A percentile compares a stretch with the other conserved stretches of the same genome.
Evolutionary conservation across 352 stramenopile genomes (phyloP).

Genomic region (Phytophthora fragariaefolia): DNA sequence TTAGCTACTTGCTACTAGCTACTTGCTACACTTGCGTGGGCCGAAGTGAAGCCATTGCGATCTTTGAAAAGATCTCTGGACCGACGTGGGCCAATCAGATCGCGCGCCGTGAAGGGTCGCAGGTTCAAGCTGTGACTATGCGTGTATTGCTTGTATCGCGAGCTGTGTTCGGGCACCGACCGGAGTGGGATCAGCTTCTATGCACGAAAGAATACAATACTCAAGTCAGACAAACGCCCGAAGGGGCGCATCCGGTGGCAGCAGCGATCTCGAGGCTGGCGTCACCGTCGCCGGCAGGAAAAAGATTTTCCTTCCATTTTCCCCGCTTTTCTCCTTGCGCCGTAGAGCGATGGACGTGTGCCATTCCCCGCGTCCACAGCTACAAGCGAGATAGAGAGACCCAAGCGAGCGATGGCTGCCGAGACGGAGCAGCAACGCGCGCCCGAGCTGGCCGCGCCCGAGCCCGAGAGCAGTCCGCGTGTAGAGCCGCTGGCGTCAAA

Average conservation of each 20-base stretch:
- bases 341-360: constrained; percentile 27
- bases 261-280: not conserved
- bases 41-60: not conserved
- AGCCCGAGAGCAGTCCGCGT: constrained; percentile 30
- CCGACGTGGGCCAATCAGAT: constrained; percentile 19
- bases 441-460: constrained; percentile 29
- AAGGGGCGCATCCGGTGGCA: not conserved
- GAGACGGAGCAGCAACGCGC: constrained; percentile 43
- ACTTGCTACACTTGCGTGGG: too few relatives aligned
- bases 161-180: not conserved
- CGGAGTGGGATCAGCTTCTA: not conserved
- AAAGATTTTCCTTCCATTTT: constrained; percentile 54
- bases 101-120: constrained; percentile 17
- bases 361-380: constrained; percentile 32
- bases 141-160: too few relatives aligned
- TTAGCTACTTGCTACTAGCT: too few relatives aligned
- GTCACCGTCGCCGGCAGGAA: not conserved
- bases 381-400: constrained; percentile 1
- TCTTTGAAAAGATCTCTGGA: constrained; percentile 20
- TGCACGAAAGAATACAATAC: not conserved
- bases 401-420: constrained; percentile 17
- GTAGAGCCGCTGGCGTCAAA: constrained; percentile 12
- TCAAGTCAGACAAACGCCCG: not conserved
- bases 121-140: not conserved
- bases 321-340: constrained; percentile 14